These are phyloP conservation scores for Aspergillus ostianus DNA, from an alignment of 495 filamentous ascomycete genomes.

Conservation along the genomic window DNA sequence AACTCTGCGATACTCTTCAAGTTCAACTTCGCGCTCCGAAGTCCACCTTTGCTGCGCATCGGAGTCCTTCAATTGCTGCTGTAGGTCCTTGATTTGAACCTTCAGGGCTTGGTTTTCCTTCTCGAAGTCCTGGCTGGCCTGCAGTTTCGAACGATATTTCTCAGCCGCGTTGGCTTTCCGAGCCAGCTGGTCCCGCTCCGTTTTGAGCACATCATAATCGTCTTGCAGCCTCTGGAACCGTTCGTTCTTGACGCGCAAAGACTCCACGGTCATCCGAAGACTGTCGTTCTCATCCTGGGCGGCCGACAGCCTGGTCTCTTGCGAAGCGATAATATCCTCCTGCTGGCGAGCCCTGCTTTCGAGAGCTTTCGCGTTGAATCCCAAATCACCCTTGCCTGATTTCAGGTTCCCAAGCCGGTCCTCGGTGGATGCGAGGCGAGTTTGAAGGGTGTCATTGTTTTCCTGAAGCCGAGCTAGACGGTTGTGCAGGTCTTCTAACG, in stretches of 20 bases:
- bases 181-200: slow-evolving; percentile 69
- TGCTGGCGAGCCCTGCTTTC: slow-evolving; percentile 50
- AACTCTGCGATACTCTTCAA: slow-evolving; percentile 58
- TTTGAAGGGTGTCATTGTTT: slow-evolving; percentile 53
- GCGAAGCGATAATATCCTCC: slow-evolving; percentile 55
- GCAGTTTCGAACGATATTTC: slow-evolving; percentile 71
- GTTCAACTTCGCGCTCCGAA: slow-evolving; percentile 51
- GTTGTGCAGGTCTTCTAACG: slow-evolving; percentile 52
- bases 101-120: slow-evolving; percentile 67
- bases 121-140: slow-evolving; percentile 67
- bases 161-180: slow-evolving; percentile 77
- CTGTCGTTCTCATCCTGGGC: slow-evolving; percentile 44
- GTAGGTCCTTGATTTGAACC: slow-evolving; percentile 56
- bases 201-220: slow-evolving; percentile 69
- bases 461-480: slow-evolving; percentile 57
- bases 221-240: slow-evolving; percentile 58
- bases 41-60: slow-evolving; percentile 45
- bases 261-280: slow-evolving; percentile 41
- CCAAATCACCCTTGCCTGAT: slow-evolving; percentile 44
- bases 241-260: slow-evolving; percentile 42
- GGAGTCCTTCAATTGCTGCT: slow-evolving; percentile 56
- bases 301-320: slow-evolving; percentile 55
- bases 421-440: slow-evolving; percentile 45
- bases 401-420: slow-evolving; percentile 46
- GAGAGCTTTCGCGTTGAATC: slow-evolving; percentile 45